phyloP scores from a whole-genome alignment of 306 rosid genomes.

The Vachellia collinsii region DNA sequence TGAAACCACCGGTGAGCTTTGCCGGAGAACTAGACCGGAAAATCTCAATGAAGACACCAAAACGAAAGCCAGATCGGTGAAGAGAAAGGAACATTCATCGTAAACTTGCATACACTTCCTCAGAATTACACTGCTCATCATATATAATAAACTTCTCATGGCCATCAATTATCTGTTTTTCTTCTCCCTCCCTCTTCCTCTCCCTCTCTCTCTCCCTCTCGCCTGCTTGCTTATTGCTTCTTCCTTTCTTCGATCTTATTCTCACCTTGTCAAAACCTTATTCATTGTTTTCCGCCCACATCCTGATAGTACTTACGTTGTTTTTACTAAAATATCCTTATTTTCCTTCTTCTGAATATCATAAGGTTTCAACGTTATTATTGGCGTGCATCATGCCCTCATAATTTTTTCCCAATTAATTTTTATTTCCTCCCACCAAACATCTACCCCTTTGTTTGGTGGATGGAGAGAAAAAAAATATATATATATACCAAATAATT shows the following conservation, averaged over 20 bases:
- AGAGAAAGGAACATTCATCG: constrained; percentile 29
- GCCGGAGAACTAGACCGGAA: constrained; percentile 43
- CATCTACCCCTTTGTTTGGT: no score
- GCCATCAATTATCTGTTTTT: constrained; percentile 34
- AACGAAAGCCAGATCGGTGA: constrained; percentile 35
- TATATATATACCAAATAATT: no score
- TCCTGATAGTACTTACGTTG: background rate
- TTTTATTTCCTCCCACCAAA: background rate
- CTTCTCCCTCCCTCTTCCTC: background rate
- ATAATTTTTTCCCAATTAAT: background rate
- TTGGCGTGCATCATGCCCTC: background rate
- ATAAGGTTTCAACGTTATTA: background rate
- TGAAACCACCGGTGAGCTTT: constrained; percentile 26
- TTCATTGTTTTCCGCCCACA: background rate
- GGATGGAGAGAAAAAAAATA: no score
- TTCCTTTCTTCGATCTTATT: background rate
- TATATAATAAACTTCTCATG: constrained; percentile 33
- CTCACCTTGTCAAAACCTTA: background rate
- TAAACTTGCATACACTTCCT: constrained; percentile 42
- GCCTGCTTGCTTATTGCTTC: background rate
- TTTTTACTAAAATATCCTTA: constrained; percentile 2
- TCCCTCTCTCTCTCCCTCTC: background rate
- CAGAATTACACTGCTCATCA: constrained; percentile 39
- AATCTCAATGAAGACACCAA: constrained; percentile 42
- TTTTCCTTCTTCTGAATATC: background rate